Base-by-base conservation (phyloP, 225 moss, liverwort and hornwort genomes). In the Pseudisothecium myosuroides region DNA sequence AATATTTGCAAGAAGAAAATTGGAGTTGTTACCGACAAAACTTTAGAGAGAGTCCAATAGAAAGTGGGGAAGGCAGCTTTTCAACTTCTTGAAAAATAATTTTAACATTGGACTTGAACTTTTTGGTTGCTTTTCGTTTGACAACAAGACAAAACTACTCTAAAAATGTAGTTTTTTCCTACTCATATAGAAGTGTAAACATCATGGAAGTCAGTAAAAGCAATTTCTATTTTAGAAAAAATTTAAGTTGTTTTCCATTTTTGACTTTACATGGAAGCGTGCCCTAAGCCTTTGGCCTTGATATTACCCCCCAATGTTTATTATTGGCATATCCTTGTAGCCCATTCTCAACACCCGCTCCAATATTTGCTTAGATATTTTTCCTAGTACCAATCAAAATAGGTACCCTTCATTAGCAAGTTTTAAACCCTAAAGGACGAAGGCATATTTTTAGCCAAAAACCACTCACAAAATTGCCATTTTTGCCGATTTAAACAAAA, bases 301-400 rank as follows among this genome's bases (percentile, higher is more conserved):
- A 68, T 68, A n/a, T 11, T 11, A 68, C 19, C n/a, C 41, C 9
- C 26, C 0, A 27, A 2, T 28, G 3, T 27, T 28, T 43, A 17
- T 43, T 28, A 6, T 28, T 27, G 6, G 15, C 3, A 9, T 43
- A 9, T 16, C 5, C 0, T 17, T 0, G 10, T 72, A 27, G 16
- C 27, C 72, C 27, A 72, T 27, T 27, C 16, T 43, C 10, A 16
- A 27, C 16, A 9, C 16, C 10, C 0, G 2, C 9, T 43, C 28
- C 3, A 28, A 28, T 43, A 43, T 9, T 9, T 43, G 5, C 15
- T 72, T 15, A 43, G 1, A 41, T 26, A 43, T 17, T 16, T 16
- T 71, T 72, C 43, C 27, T 72, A 27, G 16, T 27, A 43, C 27
- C 3, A 0, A 1, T 27, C 5, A 72, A 41, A 72, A 43, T 27